phyloP scores from a whole-genome alignment of 2,329 filamentous ascomycete genomes.

The Penicillium brasilianum region DNA sequence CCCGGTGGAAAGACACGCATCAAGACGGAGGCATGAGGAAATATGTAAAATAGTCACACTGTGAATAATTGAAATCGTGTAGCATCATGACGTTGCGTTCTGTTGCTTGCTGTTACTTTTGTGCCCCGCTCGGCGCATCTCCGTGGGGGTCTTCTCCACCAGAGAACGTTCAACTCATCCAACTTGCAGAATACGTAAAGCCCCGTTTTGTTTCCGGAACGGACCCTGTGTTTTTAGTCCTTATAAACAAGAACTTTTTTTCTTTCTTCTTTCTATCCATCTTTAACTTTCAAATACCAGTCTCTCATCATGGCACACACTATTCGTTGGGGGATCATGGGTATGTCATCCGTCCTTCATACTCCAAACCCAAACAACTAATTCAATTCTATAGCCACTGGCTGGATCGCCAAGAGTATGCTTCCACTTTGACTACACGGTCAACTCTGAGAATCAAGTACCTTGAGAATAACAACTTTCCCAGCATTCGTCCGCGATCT shows the following conservation, averaged over 20 bases:
- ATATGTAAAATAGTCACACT: conserved; percentile 10
- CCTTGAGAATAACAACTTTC: not conserved
- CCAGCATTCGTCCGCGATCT: conserved; percentile 75
- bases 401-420: conserved; percentile 49
- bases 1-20: conserved; percentile 45
- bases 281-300: not conserved
- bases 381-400: conserved; percentile 45
- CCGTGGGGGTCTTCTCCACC: conserved; percentile 19
- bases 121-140: conserved; percentile 38
- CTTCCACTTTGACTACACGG: conserved; percentile 3
- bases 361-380: conserved; percentile 20
- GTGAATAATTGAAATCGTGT: conserved; percentile 8
- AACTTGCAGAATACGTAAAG: not conserved
- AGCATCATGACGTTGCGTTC: conserved; percentile 26
- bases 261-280: not conserved
- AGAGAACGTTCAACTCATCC: not conserved
- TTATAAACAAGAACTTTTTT: not conserved
- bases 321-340: conserved; percentile 52
- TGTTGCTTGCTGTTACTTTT: no score
- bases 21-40: conserved; percentile 43
- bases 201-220: not conserved
- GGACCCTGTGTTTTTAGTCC: not conserved
- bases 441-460: no score
- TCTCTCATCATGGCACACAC: conserved; percentile 41
- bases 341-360: conserved; percentile 32